phyloP scores from a whole-genome alignment of 208 protist species.

The Plasmodiophora brassicae region DNA sequence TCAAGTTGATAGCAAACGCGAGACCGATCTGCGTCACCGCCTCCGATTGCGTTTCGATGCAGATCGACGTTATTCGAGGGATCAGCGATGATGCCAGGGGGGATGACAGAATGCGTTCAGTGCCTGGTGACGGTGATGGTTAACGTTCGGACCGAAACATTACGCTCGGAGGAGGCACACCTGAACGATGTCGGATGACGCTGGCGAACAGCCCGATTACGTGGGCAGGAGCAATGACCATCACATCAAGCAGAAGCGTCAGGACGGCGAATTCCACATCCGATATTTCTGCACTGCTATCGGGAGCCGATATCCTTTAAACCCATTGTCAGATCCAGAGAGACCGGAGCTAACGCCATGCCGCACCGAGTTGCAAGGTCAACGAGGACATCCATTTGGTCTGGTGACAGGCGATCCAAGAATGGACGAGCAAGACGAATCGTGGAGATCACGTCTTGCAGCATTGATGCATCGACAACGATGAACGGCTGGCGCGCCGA shows the following conservation, averaged over 20 bases:
- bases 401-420: background rate
- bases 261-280: background rate
- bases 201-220: background rate
- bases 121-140: no score
- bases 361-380: background rate
- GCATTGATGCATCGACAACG: background rate
- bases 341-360: background rate
- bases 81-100: background rate
- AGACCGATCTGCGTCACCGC: background rate
- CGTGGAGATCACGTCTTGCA: no score
- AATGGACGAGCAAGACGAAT: no score
- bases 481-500: background rate
- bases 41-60: background rate
- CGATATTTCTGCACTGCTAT: background rate
- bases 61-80: slow-evolving; percentile 20
- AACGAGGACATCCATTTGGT: background rate
- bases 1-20: background rate
- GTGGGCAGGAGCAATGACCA: background rate
- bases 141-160: background rate
- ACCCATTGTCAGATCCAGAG: background rate
- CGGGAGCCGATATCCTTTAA: background rate
- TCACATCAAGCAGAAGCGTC: background rate
- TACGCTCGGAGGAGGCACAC: background rate
- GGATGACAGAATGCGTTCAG: background rate
- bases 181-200: background rate